A percentile compares a stretch with the other conserved stretches of the same genome.
phyloP scores from a whole-genome alignment of 768 basidiomycete species.

The Pisolithus tinctorius region DNA sequence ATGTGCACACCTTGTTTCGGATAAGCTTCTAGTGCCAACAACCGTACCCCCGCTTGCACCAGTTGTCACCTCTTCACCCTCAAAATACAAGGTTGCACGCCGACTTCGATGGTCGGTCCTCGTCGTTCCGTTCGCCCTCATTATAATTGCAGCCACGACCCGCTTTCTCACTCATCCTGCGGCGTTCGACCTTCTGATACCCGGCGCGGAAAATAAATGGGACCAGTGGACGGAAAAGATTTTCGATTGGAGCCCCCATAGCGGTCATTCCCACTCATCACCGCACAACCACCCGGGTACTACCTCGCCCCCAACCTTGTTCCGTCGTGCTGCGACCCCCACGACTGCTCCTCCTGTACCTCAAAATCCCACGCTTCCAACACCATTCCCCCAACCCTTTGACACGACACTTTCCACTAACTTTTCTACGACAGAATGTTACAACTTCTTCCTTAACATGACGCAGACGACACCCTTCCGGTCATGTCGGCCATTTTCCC shows the following conservation, averaged over 20 bases:
- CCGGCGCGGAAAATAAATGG: constrained; percentile 22
- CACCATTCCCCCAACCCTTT: constrained; percentile 73
- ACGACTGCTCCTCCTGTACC: constrained; percentile 22
- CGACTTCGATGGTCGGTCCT: constrained; percentile 43
- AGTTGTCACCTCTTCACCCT: background rate
- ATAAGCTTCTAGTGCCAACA: constrained; percentile 3
- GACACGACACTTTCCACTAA: constrained; percentile 53
- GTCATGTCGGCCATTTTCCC: constrained; percentile 70
- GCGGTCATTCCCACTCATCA: constrained; percentile 28
- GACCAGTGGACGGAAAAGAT: constrained; percentile 23
- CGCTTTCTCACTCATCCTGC: constrained; percentile 45
- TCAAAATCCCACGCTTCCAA: constrained; percentile 46
- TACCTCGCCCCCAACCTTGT: constrained; percentile 7
- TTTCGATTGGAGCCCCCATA: constrained; percentile 36
- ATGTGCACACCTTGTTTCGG: background rate
- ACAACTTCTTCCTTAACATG: constrained; percentile 72
- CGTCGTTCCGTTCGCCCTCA: constrained; percentile 48
- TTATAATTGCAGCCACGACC: constrained; percentile 47
- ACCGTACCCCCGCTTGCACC: background rate
- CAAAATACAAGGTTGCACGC: constrained; percentile 35
- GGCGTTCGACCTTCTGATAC: constrained; percentile 36
- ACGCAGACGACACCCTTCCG: constrained; percentile 53
- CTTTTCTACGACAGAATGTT: constrained; percentile 35
- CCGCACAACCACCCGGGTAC: background rate
- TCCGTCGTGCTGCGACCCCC: constrained; percentile 6